Conservation (phyloP, 2,329 filamentous ascomycete species). For the Cryphonectria radicalis region DNA sequence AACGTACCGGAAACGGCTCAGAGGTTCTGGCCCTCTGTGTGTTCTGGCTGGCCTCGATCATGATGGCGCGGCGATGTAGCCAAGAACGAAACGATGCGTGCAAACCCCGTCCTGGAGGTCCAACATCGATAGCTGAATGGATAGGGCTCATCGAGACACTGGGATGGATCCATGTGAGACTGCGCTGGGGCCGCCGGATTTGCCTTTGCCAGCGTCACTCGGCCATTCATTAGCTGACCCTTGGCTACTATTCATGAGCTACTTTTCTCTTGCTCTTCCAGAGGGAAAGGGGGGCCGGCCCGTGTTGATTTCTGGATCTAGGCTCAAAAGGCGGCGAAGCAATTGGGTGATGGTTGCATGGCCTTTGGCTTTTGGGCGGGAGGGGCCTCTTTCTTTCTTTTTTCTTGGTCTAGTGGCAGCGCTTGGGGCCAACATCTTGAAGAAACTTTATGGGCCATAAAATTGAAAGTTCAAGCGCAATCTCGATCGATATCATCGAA, state of each 20-base stretch:
- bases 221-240: not conserved
- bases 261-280: not conserved
- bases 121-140: not conserved
- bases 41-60: not conserved
- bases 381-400: too few relatives aligned
- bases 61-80: not conserved
- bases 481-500: not conserved
- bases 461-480: not conserved
- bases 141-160: not conserved
- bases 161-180: not conserved
- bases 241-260: not conserved
- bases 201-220: not conserved
- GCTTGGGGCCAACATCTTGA: not conserved
- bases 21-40: not conserved
- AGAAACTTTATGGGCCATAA: not conserved
- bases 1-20: not conserved
- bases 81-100: not conserved
- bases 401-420: not conserved
- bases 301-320: not conserved
- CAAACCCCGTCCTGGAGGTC: not conserved
- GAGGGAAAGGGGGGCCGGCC: not conserved
- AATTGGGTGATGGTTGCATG: not conserved
- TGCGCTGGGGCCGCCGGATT: not conserved
- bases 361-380: not conserved
- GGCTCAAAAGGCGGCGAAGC: not conserved